A percentile compares a stretch with the other conserved stretches of the same genome.
Conservation (phyloP, 345 rosid species). For the Gossypium thurberi region DNA sequence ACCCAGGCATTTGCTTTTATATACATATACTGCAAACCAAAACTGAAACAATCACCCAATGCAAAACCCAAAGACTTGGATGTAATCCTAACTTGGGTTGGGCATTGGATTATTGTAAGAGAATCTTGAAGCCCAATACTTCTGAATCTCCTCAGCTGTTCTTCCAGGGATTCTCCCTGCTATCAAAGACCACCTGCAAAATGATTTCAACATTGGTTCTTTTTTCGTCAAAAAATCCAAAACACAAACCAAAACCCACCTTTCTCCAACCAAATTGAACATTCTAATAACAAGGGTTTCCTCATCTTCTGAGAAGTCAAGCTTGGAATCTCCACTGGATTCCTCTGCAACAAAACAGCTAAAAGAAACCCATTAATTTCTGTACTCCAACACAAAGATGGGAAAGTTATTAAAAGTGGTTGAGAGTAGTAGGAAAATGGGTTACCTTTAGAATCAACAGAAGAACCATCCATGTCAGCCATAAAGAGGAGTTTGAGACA, state of each 20-base stretch:
- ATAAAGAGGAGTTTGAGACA: constrained; percentile 11
- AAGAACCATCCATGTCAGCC: constrained; percentile 41
- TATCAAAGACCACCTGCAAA: constrained; percentile 44
- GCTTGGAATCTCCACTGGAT: neutral
- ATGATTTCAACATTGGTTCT: neutral
- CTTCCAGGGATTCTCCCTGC: constrained; percentile 60
- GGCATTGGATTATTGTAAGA: constrained; percentile 24
- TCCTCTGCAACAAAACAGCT: constrained; percentile 22
- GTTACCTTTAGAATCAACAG: constrained; percentile 27
- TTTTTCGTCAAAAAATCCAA: neutral
- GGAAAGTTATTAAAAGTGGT: neutral
- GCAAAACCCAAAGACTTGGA: too few species aligned
- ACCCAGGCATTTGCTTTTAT: too few species aligned
- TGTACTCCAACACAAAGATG: neutral
- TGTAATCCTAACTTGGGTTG: neutral
- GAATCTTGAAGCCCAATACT: constrained; percentile 44
- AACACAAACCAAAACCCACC: constrained; percentile 21
- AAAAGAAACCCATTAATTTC: neutral
- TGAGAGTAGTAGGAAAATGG: neutral
- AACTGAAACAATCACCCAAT: too few species aligned
- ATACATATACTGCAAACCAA: too few species aligned
- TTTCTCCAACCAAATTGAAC: constrained; percentile 48
- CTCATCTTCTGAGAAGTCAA: constrained; percentile 16
- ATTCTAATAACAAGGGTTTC: constrained; percentile 46
- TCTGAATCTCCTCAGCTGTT: constrained; percentile 50